A percentile compares a stretch with the other conserved stretches of the same genome.
Conservation (phyloP, 73 alveolate genomes). For the Paramecium primaurelia region DNA sequence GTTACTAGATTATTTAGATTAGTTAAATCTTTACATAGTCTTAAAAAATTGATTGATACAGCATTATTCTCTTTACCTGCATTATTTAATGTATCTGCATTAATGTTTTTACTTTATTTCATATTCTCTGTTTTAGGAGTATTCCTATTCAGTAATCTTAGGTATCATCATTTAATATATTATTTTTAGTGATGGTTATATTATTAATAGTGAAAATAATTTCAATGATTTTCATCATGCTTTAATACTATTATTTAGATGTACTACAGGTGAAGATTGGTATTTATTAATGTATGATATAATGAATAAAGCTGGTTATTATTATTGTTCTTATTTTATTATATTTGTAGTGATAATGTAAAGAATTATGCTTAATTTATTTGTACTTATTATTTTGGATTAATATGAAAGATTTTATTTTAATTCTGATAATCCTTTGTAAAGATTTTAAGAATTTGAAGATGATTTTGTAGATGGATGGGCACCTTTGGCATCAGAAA, state of each 20-base stretch:
- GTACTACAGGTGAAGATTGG: slow-evolving; percentile 95
- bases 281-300: slow-evolving; percentile 71
- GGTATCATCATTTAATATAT: slow-evolving; percentile 56
- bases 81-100: slow-evolving; percentile 82
- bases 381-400: slow-evolving; percentile 71
- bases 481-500: slow-evolving; percentile 37
- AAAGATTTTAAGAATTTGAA: slow-evolving; percentile 64
- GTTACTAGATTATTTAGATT: slow-evolving; percentile 83
- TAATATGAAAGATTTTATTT: slow-evolving; percentile 69
- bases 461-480: slow-evolving; percentile 50
- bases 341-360: slow-evolving; percentile 59
- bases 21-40: slow-evolving; percentile 83
- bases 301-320: slow-evolving; percentile 48
- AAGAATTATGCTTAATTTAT: slow-evolving; percentile 73
- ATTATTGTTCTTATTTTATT: slow-evolving; percentile 54
- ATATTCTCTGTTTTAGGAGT: slow-evolving; percentile 90
- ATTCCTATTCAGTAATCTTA: slow-evolving; percentile 75
- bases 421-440: slow-evolving; percentile 66
- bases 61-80: slow-evolving; percentile 90
- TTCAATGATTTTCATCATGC: slow-evolving; percentile 79
- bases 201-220: slow-evolving; percentile 72
- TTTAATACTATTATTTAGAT: slow-evolving; percentile 72
- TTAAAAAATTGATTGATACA: slow-evolving; percentile 80
- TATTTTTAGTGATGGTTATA: slow-evolving; percentile 60
- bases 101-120: slow-evolving; percentile 85